Percentiles rank a stretch among this genome's conserved stretches.
Conservation (phyloP, 345 rosid species). For the Cardamine chenopodiifolia region DNA sequence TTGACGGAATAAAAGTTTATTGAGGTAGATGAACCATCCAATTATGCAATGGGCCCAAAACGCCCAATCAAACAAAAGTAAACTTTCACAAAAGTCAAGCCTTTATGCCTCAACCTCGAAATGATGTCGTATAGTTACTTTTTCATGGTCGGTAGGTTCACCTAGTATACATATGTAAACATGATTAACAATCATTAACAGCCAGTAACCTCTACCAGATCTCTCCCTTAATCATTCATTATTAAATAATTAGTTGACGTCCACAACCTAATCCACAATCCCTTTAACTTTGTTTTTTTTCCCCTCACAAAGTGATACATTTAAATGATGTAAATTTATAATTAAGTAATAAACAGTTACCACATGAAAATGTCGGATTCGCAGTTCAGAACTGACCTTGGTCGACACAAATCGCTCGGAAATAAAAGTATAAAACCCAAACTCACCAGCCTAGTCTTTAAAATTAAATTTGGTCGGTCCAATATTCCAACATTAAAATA, state of each 20-base stretch:
- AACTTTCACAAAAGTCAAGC: neutral
- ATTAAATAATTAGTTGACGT: constrained; percentile 4
- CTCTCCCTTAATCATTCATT: constrained; percentile 12
- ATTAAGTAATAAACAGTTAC: neutral
- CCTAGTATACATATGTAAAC: neutral
- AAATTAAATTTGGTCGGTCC: constrained; percentile 3
- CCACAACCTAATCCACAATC: constrained; percentile 27
- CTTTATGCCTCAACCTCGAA: neutral
- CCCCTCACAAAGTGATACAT: neutral
- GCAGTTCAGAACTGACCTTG: constrained; percentile 11
- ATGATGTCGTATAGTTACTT: neutral
- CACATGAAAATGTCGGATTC: constrained; percentile 23
- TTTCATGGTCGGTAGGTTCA: constrained; percentile 23
- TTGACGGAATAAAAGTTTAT: neutral
- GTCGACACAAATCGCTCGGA: constrained; percentile 4
- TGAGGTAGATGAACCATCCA: neutral
- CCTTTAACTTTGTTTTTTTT: neutral
- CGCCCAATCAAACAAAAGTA: neutral
- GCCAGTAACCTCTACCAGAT: constrained; percentile 15
- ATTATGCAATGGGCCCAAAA: neutral
- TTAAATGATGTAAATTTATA: neutral
- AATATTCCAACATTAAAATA: neutral
- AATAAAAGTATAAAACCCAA: neutral
- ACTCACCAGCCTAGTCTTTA: neutral
- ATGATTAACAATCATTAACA: constrained; percentile 9